These are phyloP conservation scores for Blepharisma stoltei DNA, from an alignment of 73 alveolate genomes.

Conservation along the genomic window DNA sequence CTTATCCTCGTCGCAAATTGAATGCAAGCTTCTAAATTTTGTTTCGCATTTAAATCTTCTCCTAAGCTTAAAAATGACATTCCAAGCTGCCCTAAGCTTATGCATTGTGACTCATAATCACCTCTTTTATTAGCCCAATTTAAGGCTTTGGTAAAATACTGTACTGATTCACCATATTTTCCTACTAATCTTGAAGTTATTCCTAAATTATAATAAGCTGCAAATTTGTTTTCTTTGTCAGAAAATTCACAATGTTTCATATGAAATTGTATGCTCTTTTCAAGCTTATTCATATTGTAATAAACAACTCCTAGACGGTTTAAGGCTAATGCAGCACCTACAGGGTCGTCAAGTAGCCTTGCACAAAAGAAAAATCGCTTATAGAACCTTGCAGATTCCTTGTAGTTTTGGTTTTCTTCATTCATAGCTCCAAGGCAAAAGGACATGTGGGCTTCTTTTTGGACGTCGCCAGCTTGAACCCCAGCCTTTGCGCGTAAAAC, in stretches of 20 bases:
- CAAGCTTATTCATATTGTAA: constrained; percentile 80
- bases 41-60: constrained; percentile 42
- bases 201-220: constrained; percentile 95
- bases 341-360: constrained; percentile 94
- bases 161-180: constrained; percentile 63
- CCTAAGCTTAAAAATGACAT: constrained; percentile 35
- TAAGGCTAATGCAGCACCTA: constrained; percentile 96
- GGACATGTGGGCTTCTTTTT: constrained; percentile 98
- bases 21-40: constrained; percentile 49
- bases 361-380: constrained; percentile 97
- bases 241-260: constrained; percentile 84
- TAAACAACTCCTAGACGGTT: constrained; percentile 95
- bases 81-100: constrained; percentile 77
- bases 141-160: constrained; percentile 81
- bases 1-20: constrained; percentile 42
- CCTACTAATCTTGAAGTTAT: constrained; percentile 80
- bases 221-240: constrained; percentile 92
- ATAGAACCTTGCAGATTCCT: constrained; percentile 84
- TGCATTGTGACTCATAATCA: constrained; percentile 84
- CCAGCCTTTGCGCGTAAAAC: constrained; percentile 97
- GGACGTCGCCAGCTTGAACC: constrained; percentile 91
- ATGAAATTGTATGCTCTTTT: constrained; percentile 90
- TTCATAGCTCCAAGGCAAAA: constrained; percentile 92
- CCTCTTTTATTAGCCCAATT: constrained; percentile 89
- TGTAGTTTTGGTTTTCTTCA: constrained; percentile 88